Percentiles rank a stretch among this genome's conserved stretches.
Conservation (phyloP, 129 eudicot genomes). For the Tanacetum coccineum region DNA sequence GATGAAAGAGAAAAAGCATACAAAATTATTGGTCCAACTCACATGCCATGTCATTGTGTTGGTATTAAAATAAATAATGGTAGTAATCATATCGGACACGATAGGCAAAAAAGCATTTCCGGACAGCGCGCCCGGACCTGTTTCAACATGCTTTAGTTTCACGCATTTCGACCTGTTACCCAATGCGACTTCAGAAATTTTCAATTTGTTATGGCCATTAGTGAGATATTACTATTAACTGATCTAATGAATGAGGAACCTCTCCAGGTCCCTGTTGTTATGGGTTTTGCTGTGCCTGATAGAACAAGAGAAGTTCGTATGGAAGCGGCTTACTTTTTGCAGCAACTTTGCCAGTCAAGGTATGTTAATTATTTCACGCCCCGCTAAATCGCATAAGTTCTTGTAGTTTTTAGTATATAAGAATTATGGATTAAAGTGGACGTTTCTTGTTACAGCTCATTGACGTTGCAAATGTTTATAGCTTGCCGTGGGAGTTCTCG, state of each 20-base stretch:
- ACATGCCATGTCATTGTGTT: too few relatives aligned
- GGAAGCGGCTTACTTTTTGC: conserved; percentile 97
- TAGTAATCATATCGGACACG: too few relatives aligned
- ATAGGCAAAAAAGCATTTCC: too few relatives aligned
- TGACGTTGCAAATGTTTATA: conserved; percentile 95
- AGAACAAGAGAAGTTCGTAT: conserved; percentile 90
- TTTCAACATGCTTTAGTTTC: neutral
- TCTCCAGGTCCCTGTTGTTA: conserved; percentile 74
- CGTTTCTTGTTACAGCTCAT: conserved; percentile 54
- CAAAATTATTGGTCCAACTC: too few relatives aligned
- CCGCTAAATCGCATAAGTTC: neutral
- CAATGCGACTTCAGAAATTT: too few relatives aligned
- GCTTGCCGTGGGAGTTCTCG: conserved; percentile 94
- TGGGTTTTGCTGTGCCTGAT: conserved; percentile 92
- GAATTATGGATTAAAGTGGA: conserved; percentile 17
- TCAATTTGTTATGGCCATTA: neutral
- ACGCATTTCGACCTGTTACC: neutral
- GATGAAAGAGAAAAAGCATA: too few relatives aligned
- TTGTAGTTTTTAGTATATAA: conserved; percentile 13
- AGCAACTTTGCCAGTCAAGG: conserved; percentile 98
- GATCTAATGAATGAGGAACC: conserved; percentile 11
- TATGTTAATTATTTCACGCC: conserved; percentile 15
- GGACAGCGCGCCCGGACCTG: neutral
- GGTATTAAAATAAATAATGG: too few relatives aligned
- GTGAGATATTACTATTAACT: neutral